phyloP scores from a whole-genome alignment of 2,329 filamentous ascomycete genomes.

The Elsinoe arachidis region DNA sequence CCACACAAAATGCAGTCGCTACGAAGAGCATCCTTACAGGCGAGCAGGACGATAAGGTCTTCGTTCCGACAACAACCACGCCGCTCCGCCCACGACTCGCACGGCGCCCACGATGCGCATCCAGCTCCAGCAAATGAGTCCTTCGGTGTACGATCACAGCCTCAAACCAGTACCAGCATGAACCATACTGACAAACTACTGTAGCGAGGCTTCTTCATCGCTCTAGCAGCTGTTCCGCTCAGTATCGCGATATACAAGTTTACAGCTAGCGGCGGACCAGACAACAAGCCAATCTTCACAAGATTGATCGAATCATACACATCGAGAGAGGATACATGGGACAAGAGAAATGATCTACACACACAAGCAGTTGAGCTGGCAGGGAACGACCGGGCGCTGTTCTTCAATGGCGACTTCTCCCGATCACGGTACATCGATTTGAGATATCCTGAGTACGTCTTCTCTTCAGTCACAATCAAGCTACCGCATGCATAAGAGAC shows the following conservation, averaged over 20 bases:
- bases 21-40: constrained; percentile 35
- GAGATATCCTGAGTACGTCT: constrained; percentile 56
- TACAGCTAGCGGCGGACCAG: constrained; percentile 33
- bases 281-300: constrained; percentile 34
- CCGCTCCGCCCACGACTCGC: constrained; percentile 30
- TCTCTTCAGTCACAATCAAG: too few species aligned
- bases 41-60: constrained; percentile 31
- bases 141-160: constrained; percentile 40
- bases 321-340: constrained; percentile 44
- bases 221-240: constrained; percentile 38
- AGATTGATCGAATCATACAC: constrained; percentile 50
- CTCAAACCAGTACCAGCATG: constrained; percentile 13
- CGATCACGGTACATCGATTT: constrained; percentile 42
- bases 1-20: constrained; percentile 36
- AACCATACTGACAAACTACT: constrained; percentile 13
- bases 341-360: constrained; percentile 51
- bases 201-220: constrained; percentile 41
- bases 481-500: too few species aligned
- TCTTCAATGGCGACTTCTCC: constrained; percentile 39
- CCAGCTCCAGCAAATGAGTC: constrained; percentile 37
- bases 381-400: constrained; percentile 53
- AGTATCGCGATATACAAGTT: constrained; percentile 37
- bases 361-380: constrained; percentile 54
- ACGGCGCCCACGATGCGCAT: constrained; percentile 30
- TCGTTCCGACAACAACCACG: constrained; percentile 32